A percentile compares a stretch with the other conserved stretches of the same genome.
phyloP scores from a whole-genome alignment of 225 moss, liverwort and hornwort species.

The Anthoceros angustus region DNA sequence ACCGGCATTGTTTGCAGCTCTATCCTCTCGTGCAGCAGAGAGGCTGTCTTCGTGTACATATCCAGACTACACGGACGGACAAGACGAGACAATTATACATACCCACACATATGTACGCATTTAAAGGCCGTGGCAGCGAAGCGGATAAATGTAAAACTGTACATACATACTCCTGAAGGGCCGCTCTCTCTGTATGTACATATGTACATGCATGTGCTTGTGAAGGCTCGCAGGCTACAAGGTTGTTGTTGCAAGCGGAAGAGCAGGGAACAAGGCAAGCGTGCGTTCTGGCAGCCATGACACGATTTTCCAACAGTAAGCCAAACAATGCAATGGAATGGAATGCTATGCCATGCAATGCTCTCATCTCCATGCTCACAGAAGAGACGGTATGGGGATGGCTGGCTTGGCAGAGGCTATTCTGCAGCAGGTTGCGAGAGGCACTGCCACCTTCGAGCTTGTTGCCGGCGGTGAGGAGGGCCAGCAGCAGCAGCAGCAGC shows the following conservation, averaged over 20 bases:
- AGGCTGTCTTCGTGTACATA: too few relatives aligned
- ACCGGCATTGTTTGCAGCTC: too few relatives aligned
- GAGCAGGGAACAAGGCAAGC: neutral
- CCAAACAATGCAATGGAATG: neutral
- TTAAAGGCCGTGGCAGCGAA: too few relatives aligned
- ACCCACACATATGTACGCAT: too few relatives aligned
- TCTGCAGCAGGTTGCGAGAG: neutral
- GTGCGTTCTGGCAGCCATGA: neutral
- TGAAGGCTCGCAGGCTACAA: too few relatives aligned
- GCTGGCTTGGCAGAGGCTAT: neutral
- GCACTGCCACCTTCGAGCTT: neutral
- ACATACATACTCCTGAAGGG: too few relatives aligned
- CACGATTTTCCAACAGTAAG: neutral
- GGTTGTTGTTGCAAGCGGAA: neutral
- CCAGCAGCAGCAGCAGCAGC: neutral
- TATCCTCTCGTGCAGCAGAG: too few relatives aligned
- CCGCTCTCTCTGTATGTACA: too few relatives aligned
- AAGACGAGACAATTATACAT: too few relatives aligned
- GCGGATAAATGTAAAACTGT: too few relatives aligned
- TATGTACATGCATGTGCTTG: too few relatives aligned
- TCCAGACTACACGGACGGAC: too few relatives aligned
- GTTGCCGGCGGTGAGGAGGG: neutral
- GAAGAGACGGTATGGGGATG: neutral
- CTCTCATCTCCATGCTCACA: neutral
- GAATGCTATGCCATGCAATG: neutral